A percentile compares a stretch with the other conserved stretches of the same genome.
phyloP scores from a whole-genome alignment of 352 stramenopile species.

The Phytophthora chlamydospora region DNA sequence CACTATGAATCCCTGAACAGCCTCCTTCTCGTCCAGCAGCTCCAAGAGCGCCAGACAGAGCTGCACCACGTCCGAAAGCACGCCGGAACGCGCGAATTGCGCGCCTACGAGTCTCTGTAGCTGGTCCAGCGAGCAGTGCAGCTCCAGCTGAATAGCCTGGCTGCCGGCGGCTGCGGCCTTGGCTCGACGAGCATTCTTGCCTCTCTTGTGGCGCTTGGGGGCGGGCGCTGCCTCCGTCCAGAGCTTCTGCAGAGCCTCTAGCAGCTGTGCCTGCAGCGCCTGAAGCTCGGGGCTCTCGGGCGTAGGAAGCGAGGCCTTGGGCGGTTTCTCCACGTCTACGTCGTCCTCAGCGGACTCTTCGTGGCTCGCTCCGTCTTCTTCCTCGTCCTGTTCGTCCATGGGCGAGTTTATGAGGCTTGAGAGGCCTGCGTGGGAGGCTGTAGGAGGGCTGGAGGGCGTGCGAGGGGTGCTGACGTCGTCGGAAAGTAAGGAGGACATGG shows the following conservation, averaged over 20 bases:
- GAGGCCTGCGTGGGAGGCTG: slow-evolving; percentile 34
- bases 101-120: slow-evolving; percentile 47
- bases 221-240: slow-evolving; percentile 35
- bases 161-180: slow-evolving; percentile 9
- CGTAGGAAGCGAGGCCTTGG: neutral
- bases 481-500: slow-evolving; percentile 58
- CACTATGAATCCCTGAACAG: slow-evolving; percentile 37
- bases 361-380: slow-evolving; percentile 13
- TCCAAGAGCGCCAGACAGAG: slow-evolving; percentile 51
- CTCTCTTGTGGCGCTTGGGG: slow-evolving; percentile 72
- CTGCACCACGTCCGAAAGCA: slow-evolving; percentile 50
- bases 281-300: slow-evolving; percentile 48
- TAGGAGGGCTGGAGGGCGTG: neutral
- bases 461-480: slow-evolving; percentile 30
- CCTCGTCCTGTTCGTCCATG: slow-evolving; percentile 37
- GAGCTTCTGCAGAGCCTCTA: slow-evolving; percentile 44
- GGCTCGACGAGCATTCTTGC: slow-evolving; percentile 46
- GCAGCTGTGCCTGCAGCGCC: slow-evolving; percentile 48
- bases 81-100: slow-evolving; percentile 33
- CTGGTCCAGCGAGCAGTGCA: slow-evolving; percentile 43
- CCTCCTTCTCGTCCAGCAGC: slow-evolving; percentile 48
- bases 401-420: slow-evolving; percentile 76
- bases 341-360: slow-evolving; percentile 13
- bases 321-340: slow-evolving; percentile 30
- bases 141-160: slow-evolving; percentile 27